Percentiles rank a stretch among this genome's conserved stretches.
phyloP scores from a whole-genome alignment of 2,329 filamentous ascomycete species.

The Sarocladium brachiariae region DNA sequence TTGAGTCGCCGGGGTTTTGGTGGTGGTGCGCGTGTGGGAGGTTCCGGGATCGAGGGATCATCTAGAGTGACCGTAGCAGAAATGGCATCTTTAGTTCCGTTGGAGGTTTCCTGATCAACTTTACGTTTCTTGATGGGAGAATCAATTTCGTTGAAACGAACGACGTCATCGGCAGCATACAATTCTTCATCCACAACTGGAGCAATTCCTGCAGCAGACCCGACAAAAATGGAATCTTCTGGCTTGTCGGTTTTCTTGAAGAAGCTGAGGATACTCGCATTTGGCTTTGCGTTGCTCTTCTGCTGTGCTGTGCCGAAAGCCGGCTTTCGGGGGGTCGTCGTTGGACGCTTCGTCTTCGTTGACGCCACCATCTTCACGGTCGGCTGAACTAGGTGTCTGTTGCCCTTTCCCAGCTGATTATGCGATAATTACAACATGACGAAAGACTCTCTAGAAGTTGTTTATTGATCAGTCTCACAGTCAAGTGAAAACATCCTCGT shows the following conservation, averaged over 20 bases:
- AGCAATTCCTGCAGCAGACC: conserved; percentile 17
- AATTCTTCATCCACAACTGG: conserved; percentile 17
- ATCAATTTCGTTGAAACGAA: conserved; percentile 28
- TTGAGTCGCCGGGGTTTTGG: conserved; percentile 28
- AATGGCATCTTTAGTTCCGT: background rate
- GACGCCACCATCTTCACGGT: conserved; percentile 26
- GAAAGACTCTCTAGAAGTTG: too few species aligned
- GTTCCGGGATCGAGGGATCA: too few species aligned
- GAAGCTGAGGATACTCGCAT: conserved; percentile 65
- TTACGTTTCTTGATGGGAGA: conserved; percentile 24
- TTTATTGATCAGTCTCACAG: background rate
- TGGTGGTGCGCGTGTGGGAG: too few species aligned
- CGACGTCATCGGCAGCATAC: conserved; percentile 21
- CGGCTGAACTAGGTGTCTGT: too few species aligned
- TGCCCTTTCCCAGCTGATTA: background rate
- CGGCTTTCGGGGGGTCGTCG: conserved; percentile 26
- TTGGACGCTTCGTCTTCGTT: conserved; percentile 24
- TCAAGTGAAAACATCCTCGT: background rate
- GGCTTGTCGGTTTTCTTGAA: conserved; percentile 63
- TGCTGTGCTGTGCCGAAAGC: conserved; percentile 15
- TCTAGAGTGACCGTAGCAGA: too few species aligned
- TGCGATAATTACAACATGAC: background rate
- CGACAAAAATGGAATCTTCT: conserved; percentile 51
- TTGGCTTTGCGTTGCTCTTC: conserved; percentile 38
- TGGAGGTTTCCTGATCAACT: conserved; percentile 6